A percentile compares a stretch with the other conserved stretches of the same genome.
phyloP scores from a whole-genome alignment of 1,284 basidiomycete genomes.

The Sporisorium graminicola region DNA sequence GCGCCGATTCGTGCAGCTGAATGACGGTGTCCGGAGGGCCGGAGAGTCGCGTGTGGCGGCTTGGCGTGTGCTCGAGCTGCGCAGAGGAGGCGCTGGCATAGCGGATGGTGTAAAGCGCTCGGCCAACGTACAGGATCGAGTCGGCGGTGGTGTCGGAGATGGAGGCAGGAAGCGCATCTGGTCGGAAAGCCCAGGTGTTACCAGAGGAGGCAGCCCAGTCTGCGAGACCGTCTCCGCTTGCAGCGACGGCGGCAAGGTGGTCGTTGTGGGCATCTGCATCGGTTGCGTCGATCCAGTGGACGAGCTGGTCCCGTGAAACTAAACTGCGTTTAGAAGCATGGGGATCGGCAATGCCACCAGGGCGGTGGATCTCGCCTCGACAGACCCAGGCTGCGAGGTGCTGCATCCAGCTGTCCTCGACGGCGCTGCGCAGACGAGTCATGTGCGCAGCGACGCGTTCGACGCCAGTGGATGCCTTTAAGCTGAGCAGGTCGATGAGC shows the following conservation, averaged over 20 bases:
- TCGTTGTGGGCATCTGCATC: constrained; percentile 29
- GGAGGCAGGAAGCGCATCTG: constrained; percentile 80
- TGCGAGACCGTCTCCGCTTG: constrained; percentile 36
- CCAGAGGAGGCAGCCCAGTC: constrained; percentile 39
- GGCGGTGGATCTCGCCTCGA: constrained; percentile 44
- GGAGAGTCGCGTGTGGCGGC: constrained; percentile 11
- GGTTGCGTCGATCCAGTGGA: constrained; percentile 38
- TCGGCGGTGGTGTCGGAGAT: constrained; percentile 79
- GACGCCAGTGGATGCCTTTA: constrained; percentile 45
- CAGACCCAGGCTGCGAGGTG: constrained; percentile 54
- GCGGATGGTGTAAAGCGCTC: constrained; percentile 85
- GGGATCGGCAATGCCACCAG: constrained; percentile 38
- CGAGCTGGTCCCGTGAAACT: constrained; percentile 34
- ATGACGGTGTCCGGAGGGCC: constrained; percentile 45
- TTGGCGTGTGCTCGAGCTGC: constrained; percentile 8
- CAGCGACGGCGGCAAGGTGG: constrained; percentile 12
- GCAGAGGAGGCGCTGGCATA: constrained; percentile 20
- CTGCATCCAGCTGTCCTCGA: constrained; percentile 55
- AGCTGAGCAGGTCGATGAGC: constrained; percentile 50
- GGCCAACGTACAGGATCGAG: constrained; percentile 86
- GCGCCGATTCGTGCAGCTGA: constrained; percentile 32
- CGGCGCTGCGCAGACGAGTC: constrained; percentile 38
- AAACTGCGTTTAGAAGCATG: constrained; percentile 30
- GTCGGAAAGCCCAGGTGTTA: constrained; percentile 71
- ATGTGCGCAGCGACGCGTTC: constrained; percentile 38